Conservation (phyloP, 495 filamentous ascomycete species). For the Hypoxylon fuscum region DNA sequence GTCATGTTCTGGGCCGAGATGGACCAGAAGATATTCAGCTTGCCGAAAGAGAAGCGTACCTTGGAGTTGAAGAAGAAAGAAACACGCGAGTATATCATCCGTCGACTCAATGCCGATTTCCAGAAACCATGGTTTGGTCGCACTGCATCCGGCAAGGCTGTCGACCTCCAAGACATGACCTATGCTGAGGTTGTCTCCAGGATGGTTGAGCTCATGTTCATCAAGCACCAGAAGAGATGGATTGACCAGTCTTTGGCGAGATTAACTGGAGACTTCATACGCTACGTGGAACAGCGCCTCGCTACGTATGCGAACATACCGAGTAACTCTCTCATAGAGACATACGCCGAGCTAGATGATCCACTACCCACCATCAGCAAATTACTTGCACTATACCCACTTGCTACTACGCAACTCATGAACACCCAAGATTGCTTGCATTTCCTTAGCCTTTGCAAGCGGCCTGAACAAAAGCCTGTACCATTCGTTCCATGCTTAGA, state of each 20-base stretch:
- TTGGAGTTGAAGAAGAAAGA: slow-evolving; percentile 79
- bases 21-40: slow-evolving; percentile 87
- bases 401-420: slow-evolving; percentile 76
- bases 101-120: slow-evolving; percentile 88
- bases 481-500: slow-evolving; percentile 85
- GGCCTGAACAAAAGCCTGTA: slow-evolving; percentile 84
- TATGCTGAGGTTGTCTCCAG: slow-evolving; percentile 81
- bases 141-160: slow-evolving; percentile 73
- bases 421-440: slow-evolving; percentile 87
- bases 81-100: slow-evolving; percentile 80
- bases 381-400: slow-evolving; percentile 73
- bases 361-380: slow-evolving; percentile 73
- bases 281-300: slow-evolving; percentile 84
- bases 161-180: slow-evolving; percentile 90
- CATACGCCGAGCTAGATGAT: slow-evolving; percentile 74
- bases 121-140: slow-evolving; percentile 92
- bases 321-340: slow-evolving; percentile 70
- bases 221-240: slow-evolving; percentile 83
- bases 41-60: slow-evolving; percentile 82
- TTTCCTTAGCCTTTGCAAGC: slow-evolving; percentile 81
- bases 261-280: slow-evolving; percentile 84
- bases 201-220: slow-evolving; percentile 88
- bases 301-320: slow-evolving; percentile 49
- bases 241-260: slow-evolving; percentile 76
- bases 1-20: slow-evolving; percentile 89